These are phyloP conservation scores for Zea luxurians DNA, from an alignment of 176 grass and related monocot genomes.

Conservation along the genomic window DNA sequence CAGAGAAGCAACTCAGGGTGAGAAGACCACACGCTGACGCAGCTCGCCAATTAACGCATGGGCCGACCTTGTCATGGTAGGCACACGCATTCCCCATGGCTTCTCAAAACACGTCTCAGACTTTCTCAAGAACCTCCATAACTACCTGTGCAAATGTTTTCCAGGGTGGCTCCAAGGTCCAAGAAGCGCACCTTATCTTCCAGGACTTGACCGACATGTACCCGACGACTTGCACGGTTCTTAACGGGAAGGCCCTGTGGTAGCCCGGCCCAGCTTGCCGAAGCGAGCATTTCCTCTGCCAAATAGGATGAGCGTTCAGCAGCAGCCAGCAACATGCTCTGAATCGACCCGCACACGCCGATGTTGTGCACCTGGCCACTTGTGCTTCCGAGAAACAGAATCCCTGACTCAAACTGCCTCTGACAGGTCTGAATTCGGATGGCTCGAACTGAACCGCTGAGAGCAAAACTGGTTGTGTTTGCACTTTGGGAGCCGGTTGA, in stretches of 20 bases:
- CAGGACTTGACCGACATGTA: conserved; percentile 81
- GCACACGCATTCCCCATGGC: not conserved
- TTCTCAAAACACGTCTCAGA: too few species aligned
- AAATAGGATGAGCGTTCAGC: too few species aligned
- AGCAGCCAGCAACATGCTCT: too few species aligned
- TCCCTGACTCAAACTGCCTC: not conserved
- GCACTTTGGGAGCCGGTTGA: conserved; percentile 56
- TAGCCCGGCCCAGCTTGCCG: too few species aligned
- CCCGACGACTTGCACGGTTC: conserved; percentile 63
- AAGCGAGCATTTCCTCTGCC: too few species aligned
- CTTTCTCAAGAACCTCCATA: not conserved
- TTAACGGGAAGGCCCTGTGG: conserved; percentile 79
- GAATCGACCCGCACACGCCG: not conserved
- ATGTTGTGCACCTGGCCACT: not conserved
- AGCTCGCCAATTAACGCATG: conserved; percentile 86
- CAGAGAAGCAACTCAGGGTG: conserved; percentile 75
- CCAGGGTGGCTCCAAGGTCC: conserved; percentile 81
- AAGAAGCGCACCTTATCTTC: conserved; percentile 75
- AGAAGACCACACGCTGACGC: conserved; percentile 90
- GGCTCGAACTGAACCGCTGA: conserved; percentile 3
- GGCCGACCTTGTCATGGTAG: conserved; percentile 45
- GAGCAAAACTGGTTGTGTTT: not conserved
- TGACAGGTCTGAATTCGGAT: conserved; percentile 18
- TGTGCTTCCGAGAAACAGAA: not conserved
- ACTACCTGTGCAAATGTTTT: not conserved